phyloP scores from a whole-genome alignment of 306 rosid species.

The Malus sylvestris region DNA sequence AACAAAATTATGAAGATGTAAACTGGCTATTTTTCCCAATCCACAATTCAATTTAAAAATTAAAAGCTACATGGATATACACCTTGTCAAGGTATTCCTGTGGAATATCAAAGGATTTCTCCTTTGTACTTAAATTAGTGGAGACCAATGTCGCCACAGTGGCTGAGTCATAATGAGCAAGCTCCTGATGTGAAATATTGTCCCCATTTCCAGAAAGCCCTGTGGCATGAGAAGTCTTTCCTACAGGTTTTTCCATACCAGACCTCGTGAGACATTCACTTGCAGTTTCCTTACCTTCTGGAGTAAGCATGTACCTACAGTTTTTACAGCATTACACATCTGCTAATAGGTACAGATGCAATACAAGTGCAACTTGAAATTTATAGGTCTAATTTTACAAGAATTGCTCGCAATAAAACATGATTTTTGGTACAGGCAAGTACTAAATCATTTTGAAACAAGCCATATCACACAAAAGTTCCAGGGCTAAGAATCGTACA shows the following conservation, averaged over 20 bases:
- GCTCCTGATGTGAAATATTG: conserved; percentile 26
- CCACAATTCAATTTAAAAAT: neutral
- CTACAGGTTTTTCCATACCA: conserved; percentile 50
- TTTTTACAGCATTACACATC: conserved; percentile 1
- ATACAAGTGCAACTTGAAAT: neutral
- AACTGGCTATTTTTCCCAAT: neutral
- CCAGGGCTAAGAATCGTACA: neutral
- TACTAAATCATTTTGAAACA: neutral
- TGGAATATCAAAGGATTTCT: conserved; percentile 48
- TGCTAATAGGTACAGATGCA: neutral
- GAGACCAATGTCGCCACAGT: conserved; percentile 37
- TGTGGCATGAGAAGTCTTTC: conserved; percentile 35
- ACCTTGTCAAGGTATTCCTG: conserved; percentile 68
- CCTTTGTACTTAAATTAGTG: conserved; percentile 19
- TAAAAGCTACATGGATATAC: neutral
- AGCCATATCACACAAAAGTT: neutral
- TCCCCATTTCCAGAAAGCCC: conserved; percentile 24
- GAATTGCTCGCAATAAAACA: neutral
- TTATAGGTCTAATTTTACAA: neutral
- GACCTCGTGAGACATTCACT: conserved; percentile 76
- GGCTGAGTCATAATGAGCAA: conserved; percentile 27
- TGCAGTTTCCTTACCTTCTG: conserved; percentile 86
- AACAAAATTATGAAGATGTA: neutral
- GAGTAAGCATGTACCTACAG: conserved; percentile 85
- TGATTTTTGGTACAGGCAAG: neutral